Evolutionary conservation across 768 basidiomycete genomes (phyloP).

Genomic region (Russula lepida): DNA sequence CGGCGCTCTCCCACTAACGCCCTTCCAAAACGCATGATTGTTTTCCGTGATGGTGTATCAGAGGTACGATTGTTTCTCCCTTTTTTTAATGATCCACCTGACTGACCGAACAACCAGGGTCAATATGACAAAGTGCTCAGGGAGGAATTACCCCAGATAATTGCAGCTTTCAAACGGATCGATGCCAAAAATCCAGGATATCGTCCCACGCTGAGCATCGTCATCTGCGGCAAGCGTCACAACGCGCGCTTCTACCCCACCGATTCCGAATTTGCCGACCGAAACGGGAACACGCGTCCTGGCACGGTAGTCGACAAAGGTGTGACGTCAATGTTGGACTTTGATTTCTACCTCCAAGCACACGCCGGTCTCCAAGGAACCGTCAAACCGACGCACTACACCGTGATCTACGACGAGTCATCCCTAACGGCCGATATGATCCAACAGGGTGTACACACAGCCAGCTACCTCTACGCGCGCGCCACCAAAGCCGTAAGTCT

Average conservation of each 20-base stretch:
- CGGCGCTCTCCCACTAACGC: too few relatives aligned
- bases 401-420: constrained; percentile 73
- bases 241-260: constrained; percentile 58
- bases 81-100: background rate
- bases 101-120: constrained; percentile 37
- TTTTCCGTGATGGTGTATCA: constrained; percentile 79
- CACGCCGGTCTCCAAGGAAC: constrained; percentile 67
- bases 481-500: constrained; percentile 81
- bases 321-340: constrained; percentile 41
- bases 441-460: constrained; percentile 62
- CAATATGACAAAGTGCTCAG: constrained; percentile 58
- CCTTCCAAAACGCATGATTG: constrained; percentile 59
- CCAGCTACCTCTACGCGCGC: constrained; percentile 69
- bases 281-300: constrained; percentile 68
- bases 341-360: constrained; percentile 41
- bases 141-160: constrained; percentile 55
- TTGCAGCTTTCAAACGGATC: constrained; percentile 49
- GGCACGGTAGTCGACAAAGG: constrained; percentile 79
- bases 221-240: constrained; percentile 73
- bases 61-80: constrained; percentile 46
- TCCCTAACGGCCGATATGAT: constrained; percentile 57
- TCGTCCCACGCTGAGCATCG: constrained; percentile 55
- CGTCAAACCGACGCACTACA: constrained; percentile 70
- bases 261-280: constrained; percentile 39
- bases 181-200: constrained; percentile 42